A percentile compares a stretch with the other conserved stretches of the same genome.
Evolutionary conservation across 2,329 filamentous ascomycete genomes (phyloP).

Genomic region (Aspergillus luchuensis): DNA sequence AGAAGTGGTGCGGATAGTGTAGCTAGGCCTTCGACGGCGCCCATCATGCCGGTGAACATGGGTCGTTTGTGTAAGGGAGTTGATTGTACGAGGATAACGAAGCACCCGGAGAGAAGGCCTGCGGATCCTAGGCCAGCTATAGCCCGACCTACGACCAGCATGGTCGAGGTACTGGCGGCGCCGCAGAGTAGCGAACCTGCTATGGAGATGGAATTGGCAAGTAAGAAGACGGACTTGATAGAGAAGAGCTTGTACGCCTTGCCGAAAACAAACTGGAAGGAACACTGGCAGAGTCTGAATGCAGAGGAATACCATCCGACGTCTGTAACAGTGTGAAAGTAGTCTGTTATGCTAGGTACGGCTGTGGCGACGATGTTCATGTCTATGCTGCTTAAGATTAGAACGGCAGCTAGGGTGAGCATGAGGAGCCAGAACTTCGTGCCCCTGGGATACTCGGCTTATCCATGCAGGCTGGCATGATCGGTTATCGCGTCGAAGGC

Average conservation of each 20-base stretch:
- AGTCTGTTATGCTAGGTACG: conserved; percentile 34
- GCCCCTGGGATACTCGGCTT: conserved; percentile 18
- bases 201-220: conserved; percentile 24
- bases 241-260: conserved; percentile 38
- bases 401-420: conserved; percentile 26
- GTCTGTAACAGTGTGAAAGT: conserved; percentile 31
- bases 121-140: conserved; percentile 32
- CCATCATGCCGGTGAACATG: conserved; percentile 27
- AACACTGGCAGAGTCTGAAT: conserved; percentile 25
- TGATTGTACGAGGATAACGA: conserved; percentile 16
- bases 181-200: conserved; percentile 25
- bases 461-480: neutral
- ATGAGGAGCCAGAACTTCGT: conserved; percentile 22
- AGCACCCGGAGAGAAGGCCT: conserved; percentile 23
- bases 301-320: conserved; percentile 35
- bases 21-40: conserved; percentile 29
- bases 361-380: conserved; percentile 37
- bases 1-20: conserved; percentile 34
- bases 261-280: conserved; percentile 26
- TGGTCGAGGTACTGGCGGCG: conserved; percentile 18
- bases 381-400: conserved; percentile 34
- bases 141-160: conserved; percentile 33
- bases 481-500: neutral
- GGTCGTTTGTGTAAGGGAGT: conserved; percentile 33
- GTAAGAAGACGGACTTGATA: conserved; percentile 29